Evolutionary conservation across 2,329 filamentous ascomycete species (phyloP), one percentile per base, ranked within the genome.

Genomic region (Fusarium succisae): DNA sequence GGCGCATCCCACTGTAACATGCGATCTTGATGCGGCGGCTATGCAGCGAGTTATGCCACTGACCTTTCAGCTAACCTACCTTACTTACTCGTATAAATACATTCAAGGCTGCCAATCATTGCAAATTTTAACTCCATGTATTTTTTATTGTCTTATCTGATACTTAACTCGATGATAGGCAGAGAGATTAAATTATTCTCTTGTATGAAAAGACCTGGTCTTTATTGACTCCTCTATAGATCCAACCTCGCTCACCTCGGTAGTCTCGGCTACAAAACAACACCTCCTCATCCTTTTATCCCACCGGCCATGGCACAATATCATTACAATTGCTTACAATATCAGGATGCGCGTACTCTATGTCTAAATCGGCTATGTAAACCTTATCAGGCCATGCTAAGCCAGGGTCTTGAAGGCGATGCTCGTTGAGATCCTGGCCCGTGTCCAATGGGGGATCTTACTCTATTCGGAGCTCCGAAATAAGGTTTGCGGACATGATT

Each of bases 401-500:
- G 48, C 48, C 32, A 44, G 48, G 64, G 30, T 28, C 26, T 22
- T 9, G 7, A 37, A 69, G 37, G 28, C 41, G 53, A 69, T 41
- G 18, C 32, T 17, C 7, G 11, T 8, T 48, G 12, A 43, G 15
- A n/a, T 11, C 47, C n/a, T 43, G 60, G 26, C 18, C 26, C 12
- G 12, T 26, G 26, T 11, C 66, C 64, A 63, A 69, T 69, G 48
- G 30, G 18, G 13, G 32, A 14, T 12, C 24, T 2, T 9, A 44
- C 64, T 24, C 18, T 22, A 41, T 63, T 56, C 24, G 8, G 10
- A 5, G 50, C 20, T 41, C 30, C 56, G 64, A 26, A 54, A 63
- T 66, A 63, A 69, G 56, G 64, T 69, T 63, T 50, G 17, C 66
- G 66, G 66, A 32, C 48, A 63, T 63, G 38, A 28, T 41, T 63